Evolutionary conservation across 306 rosid genomes (phyloP).

Genomic region (Rubus idaeus): DNA sequence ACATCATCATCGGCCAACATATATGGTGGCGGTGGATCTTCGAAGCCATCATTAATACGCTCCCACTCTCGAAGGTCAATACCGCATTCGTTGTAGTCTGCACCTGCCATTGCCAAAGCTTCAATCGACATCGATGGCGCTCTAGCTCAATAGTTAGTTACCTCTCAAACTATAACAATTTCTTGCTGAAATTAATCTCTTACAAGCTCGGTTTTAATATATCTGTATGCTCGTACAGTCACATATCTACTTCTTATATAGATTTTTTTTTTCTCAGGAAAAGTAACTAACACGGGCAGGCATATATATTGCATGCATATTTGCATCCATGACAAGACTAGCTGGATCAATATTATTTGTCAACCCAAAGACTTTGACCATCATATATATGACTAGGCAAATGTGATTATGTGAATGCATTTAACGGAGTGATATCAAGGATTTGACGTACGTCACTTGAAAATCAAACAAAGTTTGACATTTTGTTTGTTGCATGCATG

Average conservation of each 20-base stretch:
- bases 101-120: slow-evolving; percentile 29
- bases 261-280: not conserved
- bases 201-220: not conserved
- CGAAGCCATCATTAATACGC: not conserved
- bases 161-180: not conserved
- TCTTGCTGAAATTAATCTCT: not conserved
- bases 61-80: slow-evolving; percentile 10
- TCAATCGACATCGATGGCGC: slow-evolving; percentile 21
- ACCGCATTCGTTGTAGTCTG: slow-evolving; percentile 7
- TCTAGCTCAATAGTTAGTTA: not conserved
- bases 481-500: not conserved
- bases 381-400: not conserved
- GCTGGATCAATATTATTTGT: not conserved
- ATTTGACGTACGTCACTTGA: not conserved
- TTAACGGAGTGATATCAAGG: not conserved
- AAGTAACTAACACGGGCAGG: not conserved
- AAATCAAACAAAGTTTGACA: not conserved
- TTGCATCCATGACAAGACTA: not conserved
- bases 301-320: not conserved
- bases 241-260: not conserved
- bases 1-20: slow-evolving; percentile 11
- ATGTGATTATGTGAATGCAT: not conserved
- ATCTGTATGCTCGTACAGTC: not conserved
- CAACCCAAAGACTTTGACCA: slow-evolving; percentile 1
- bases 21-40: slow-evolving; percentile 7